A percentile compares a stretch with the other conserved stretches of the same genome.
Evolutionary conservation across 257 asterid genomes (phyloP).

Genomic region (Fraxinus excelsior): DNA sequence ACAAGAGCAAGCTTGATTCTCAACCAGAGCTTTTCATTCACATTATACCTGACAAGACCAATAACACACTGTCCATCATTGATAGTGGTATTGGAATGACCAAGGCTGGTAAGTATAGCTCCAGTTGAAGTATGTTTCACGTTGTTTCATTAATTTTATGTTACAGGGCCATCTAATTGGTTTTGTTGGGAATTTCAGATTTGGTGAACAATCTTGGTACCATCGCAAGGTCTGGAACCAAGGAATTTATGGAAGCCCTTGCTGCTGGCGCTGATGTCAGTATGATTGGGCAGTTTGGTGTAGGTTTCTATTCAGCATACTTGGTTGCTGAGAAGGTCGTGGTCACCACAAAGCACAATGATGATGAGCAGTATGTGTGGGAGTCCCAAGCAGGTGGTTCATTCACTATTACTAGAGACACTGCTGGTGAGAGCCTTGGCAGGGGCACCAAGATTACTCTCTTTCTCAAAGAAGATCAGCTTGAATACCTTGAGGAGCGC

Average conservation of each 20-base stretch:
- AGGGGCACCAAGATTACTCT: conserved; percentile 28
- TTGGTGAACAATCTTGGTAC: conserved; percentile 24
- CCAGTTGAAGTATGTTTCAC: background rate
- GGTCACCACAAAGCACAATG: conserved; percentile 26
- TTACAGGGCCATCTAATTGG: background rate
- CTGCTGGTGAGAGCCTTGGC: conserved; percentile 17
- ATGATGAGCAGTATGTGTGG: conserved; percentile 26
- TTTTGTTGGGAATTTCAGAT: conserved; percentile 6
- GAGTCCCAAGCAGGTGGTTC: conserved; percentile 27
- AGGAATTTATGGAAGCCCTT: conserved; percentile 26
- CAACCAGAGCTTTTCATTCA: conserved; percentile 28
- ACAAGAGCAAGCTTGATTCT: conserved; percentile 22
- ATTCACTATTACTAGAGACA: conserved; percentile 26
- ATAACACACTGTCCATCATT: conserved; percentile 20
- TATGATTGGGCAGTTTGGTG: conserved; percentile 24
- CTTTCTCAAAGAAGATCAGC: conserved; percentile 27
- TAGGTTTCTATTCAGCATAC: conserved; percentile 11
- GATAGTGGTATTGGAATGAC: conserved; percentile 29
- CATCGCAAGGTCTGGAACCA: conserved; percentile 23
- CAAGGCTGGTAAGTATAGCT: conserved; percentile 13
- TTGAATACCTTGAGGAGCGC: conserved; percentile 27
- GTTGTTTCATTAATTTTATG: background rate
- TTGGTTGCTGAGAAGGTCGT: conserved; percentile 24
- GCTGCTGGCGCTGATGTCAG: conserved; percentile 27
- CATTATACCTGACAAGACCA: conserved; percentile 17